A percentile compares a stretch with the other conserved stretches of the same genome.
phyloP scores from a whole-genome alignment of 257 asterid genomes.

The Eucommia ulmoides region DNA sequence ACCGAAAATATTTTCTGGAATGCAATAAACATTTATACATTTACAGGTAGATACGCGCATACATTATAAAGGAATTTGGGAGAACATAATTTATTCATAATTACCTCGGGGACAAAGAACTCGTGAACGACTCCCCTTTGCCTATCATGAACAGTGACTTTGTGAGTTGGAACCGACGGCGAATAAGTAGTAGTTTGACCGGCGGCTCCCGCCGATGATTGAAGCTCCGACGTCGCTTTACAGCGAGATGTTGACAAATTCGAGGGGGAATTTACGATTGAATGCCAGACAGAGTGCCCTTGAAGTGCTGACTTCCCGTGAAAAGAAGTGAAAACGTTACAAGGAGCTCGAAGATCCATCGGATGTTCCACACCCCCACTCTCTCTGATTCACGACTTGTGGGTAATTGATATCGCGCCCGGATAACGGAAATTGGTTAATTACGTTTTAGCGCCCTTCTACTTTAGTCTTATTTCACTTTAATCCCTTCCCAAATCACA shows the following conservation, averaged over 20 bases:
- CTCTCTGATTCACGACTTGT: too few relatives aligned
- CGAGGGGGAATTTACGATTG: conserved; percentile 6
- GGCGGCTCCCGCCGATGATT: conserved; percentile 7
- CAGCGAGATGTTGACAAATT: conserved; percentile 1
- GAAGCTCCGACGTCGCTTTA: conserved; percentile 12
- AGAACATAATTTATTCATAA: too few relatives aligned
- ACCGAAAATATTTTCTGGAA: too few relatives aligned
- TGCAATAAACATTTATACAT: too few relatives aligned
- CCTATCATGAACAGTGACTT: conserved; percentile 29
- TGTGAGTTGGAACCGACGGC: conserved; percentile 21
- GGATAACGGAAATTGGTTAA: too few relatives aligned
- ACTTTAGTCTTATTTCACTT: too few relatives aligned
- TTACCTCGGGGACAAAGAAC: conserved; percentile 29
- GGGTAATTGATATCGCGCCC: too few relatives aligned
- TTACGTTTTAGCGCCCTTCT: too few relatives aligned
- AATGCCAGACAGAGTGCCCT: conserved; percentile 2
- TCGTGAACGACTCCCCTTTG: conserved; percentile 22
- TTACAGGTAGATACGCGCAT: too few relatives aligned
- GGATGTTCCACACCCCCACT: too few relatives aligned
- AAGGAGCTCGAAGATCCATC: conserved; percentile 17
- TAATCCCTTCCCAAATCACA: too few relatives aligned
- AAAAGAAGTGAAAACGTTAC: conserved; percentile 10
- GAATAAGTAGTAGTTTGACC: conserved; percentile 10
- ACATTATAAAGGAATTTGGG: neutral
- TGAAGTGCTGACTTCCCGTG: conserved; percentile 3